Conservation (phyloP, 202 grass and related monocot genomes). For the Panicum virgatum region DNA sequence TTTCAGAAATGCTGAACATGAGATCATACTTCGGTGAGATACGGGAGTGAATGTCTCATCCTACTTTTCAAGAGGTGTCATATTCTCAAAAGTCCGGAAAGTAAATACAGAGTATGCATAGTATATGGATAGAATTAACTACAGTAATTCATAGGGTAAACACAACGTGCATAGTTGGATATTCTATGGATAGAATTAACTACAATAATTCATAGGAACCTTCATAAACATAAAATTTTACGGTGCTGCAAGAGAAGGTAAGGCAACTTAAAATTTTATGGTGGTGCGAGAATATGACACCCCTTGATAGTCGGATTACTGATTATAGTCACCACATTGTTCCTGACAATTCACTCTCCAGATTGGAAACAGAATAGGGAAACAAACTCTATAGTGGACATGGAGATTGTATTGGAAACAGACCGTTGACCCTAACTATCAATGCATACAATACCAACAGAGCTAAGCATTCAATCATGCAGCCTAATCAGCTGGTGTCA, state of each 20-base stretch:
- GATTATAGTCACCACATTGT: neutral
- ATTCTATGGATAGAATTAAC: neutral
- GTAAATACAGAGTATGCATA: neutral
- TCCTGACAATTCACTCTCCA: neutral
- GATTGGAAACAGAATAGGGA: neutral
- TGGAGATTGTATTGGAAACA: too few species aligned
- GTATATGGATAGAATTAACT: neutral
- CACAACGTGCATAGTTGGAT: neutral
- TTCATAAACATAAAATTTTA: conserved; percentile 4
- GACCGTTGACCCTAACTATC: neutral
- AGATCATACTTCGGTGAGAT: neutral
- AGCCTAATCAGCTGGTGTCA: neutral
- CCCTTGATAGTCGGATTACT: neutral
- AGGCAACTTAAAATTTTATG: too few species aligned
- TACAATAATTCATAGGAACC: neutral
- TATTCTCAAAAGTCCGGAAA: neutral
- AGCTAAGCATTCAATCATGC: neutral
- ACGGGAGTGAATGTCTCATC: neutral
- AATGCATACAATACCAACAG: neutral
- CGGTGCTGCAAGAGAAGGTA: neutral
- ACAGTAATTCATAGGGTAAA: neutral
- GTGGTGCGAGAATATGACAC: too few species aligned
- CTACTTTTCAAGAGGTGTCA: neutral
- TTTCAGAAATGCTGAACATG: neutral
- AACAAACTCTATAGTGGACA: conserved; percentile 2